These are phyloP conservation scores for Zalaria obscura DNA, from an alignment of 2,329 filamentous ascomycete species.

Conservation along the genomic window DNA sequence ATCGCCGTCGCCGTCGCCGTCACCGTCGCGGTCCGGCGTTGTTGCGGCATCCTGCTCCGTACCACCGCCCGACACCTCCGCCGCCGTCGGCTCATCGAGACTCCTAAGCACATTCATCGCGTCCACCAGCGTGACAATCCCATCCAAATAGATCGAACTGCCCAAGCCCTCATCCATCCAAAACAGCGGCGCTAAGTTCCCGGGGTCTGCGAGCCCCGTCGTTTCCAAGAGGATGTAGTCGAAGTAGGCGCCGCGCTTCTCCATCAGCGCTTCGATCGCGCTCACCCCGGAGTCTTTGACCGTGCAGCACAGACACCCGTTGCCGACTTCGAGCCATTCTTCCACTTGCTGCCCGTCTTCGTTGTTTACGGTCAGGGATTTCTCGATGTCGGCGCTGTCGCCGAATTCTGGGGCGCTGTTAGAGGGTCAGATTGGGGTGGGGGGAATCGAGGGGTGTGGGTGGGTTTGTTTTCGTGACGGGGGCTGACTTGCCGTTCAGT, in stretches of 20 bases:
- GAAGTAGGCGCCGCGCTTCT: constrained; percentile 69
- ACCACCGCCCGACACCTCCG: constrained; percentile 11
- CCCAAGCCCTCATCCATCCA: constrained; percentile 96
- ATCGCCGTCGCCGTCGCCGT: constrained; percentile 33
- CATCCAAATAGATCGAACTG: constrained; percentile 90
- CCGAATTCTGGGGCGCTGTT: constrained; percentile 19
- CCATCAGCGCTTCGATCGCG: constrained; percentile 92
- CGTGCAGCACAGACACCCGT: constrained; percentile 95
- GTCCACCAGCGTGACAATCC: constrained; percentile 90
- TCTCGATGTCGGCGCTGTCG: constrained; percentile 74
- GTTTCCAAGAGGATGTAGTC: constrained; percentile 98
- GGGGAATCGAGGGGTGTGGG: constrained; percentile 1
- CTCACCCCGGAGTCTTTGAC: constrained; percentile 94
- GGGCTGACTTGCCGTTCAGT: constrained; percentile 54
- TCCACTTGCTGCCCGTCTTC: constrained; percentile 62
- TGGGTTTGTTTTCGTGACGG: not conserved
- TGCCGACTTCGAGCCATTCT: constrained; percentile 92
- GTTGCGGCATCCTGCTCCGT: constrained; percentile 18
- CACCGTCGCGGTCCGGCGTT: not conserved
- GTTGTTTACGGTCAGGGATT: constrained; percentile 81
- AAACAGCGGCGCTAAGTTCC: constrained; percentile 89
- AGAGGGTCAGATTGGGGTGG: too few relatives aligned
- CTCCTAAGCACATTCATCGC: constrained; percentile 79
- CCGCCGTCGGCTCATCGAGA: constrained; percentile 50
- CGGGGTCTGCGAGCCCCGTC: constrained; percentile 86